phyloP scores from a whole-genome alignment of 257 asterid genomes.

The Capsicum rhomboideum region DNA sequence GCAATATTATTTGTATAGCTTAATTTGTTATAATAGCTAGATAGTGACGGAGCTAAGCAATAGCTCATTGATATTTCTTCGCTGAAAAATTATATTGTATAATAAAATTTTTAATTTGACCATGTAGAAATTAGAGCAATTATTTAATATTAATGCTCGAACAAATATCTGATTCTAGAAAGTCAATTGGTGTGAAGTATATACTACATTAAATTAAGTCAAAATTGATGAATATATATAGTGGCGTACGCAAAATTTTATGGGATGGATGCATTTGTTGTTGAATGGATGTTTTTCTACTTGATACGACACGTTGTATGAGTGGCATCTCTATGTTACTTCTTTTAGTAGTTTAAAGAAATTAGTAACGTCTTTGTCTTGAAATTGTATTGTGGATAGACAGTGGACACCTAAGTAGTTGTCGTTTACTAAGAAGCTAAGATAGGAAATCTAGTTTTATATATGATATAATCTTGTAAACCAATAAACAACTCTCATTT shows the following conservation, averaged over 20 bases:
- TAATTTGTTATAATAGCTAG: neutral
- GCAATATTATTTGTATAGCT: neutral
- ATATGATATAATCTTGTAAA: neutral
- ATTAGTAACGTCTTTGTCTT: neutral
- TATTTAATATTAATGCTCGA: neutral
- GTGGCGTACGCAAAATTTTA: neutral
- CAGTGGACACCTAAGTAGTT: neutral
- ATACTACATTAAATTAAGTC: neutral
- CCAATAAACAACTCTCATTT: neutral
- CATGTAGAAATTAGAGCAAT: neutral
- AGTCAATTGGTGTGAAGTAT: neutral
- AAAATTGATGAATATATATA: neutral
- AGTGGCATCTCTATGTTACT: neutral
- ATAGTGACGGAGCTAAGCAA: neutral
- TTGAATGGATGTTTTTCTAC: neutral
- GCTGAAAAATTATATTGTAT: neutral
- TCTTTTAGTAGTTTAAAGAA: neutral
- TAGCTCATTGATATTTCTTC: neutral
- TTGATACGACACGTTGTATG: neutral
- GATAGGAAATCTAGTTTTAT: neutral
- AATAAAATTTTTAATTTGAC: neutral
- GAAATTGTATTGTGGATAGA: neutral
- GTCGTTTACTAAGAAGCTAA: neutral
- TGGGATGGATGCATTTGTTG: neutral
- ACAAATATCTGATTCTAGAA: neutral